Base-by-base conservation (phyloP, 192 early-diverging fungal species). In the Entophlyctis luteolus region DNA sequence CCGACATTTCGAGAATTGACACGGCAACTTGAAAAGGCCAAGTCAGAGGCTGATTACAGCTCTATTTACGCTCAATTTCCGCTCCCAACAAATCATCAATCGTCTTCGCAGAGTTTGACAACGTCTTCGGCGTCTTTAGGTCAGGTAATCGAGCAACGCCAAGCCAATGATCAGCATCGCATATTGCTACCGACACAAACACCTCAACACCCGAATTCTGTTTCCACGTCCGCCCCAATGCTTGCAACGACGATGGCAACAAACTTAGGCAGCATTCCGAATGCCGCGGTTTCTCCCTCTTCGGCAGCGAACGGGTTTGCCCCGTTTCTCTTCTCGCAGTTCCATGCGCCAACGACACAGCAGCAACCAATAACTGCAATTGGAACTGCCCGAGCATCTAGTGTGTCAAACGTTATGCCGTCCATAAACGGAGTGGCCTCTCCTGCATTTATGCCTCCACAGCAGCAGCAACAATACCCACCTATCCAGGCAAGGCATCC, bases 1-100 rank as follows among this genome's bases (percentile, higher is more conserved):
- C 63, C 63, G 6, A 66, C 63, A 37, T 66, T 66, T 52, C 25
- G 63, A 23, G 63, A 66, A 12, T 54, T 66, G 34, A 66, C 63
- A n/a, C 63, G 63, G 5, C 22, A 54, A 6, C 36, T 66, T 14
- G 63, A 66, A 38, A 52, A 39, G 35, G 63, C 63, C n/a, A 66
- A 66, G 42, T 6, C 63, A 6, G 63, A 66, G 16, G 63, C 63
- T 8, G 63, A 66, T 54, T 66, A 54, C 27, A 10, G 4, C 8
- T 66, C 63, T 4, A 54, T 66, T 22, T 55, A 66, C 36, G 32
- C 63, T 3, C 48, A n/a, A 22, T 5, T 33, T n/a, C 60, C 60
- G 28, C 45, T 50, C 8, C 36, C 36, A 14, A 37, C 37, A 25
- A 18, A 35, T 37, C 25, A 8, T 60, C 58, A 36, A 10, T 14